phyloP scores from a whole-genome alignment of 257 asterid species.

The Solanum chaucha region DNA sequence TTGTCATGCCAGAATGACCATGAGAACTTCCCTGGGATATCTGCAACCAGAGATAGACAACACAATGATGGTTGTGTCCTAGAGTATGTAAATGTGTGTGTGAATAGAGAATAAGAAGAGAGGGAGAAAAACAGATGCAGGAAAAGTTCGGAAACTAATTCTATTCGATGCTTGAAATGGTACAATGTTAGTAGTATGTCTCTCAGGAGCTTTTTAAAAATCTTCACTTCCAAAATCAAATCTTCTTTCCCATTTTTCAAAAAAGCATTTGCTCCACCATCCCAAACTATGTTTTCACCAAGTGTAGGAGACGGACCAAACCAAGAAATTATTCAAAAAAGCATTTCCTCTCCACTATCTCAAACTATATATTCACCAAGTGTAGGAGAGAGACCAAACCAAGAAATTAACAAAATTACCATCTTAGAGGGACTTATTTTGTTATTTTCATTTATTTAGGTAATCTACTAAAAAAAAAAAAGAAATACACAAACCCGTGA shows the following conservation, averaged over 20 bases:
- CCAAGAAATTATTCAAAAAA: neutral
- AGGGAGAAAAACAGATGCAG: neutral
- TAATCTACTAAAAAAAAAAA: neutral
- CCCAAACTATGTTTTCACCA: neutral
- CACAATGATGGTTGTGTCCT: neutral
- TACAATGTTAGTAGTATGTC: neutral
- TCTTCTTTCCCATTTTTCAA: neutral
- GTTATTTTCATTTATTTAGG: slow-evolving; percentile 22
- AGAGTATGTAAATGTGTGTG: neutral
- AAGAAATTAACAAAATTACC: neutral
- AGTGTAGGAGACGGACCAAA: neutral
- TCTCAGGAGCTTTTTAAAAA: neutral
- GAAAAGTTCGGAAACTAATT: neutral
- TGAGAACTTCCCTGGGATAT: slow-evolving; percentile 80
- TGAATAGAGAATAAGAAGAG: neutral
- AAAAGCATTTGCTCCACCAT: neutral
- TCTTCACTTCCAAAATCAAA: neutral
- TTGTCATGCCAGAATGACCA: slow-evolving; percentile 81
- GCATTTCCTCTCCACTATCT: neutral
- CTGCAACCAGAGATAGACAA: slow-evolving; percentile 27
- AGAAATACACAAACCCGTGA: slow-evolving; percentile 50
- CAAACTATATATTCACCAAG: neutral
- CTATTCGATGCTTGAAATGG: neutral
- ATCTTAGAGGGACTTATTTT: neutral
- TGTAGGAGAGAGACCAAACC: neutral